Conservation (phyloP, 2,329 filamentous ascomycete genomes). For the Dothidotthia symphoricarpi region DNA sequence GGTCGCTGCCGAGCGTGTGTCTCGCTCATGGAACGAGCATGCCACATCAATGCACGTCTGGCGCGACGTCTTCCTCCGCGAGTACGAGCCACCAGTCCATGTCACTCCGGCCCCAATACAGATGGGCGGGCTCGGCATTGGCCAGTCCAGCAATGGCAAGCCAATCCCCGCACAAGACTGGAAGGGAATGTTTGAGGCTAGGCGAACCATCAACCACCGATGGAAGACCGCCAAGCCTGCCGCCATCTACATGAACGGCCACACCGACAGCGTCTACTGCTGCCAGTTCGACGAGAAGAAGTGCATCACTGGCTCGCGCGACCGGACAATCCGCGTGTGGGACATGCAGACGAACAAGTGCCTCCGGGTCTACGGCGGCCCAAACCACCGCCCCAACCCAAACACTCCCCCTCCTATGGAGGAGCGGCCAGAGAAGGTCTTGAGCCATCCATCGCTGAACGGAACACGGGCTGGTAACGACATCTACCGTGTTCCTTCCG, state of each 20-base stretch:
- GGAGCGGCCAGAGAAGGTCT: constrained; percentile 45
- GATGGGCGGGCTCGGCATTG: constrained; percentile 55
- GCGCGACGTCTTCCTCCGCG: constrained; percentile 60
- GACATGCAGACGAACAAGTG: constrained; percentile 88
- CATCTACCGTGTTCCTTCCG: constrained; percentile 48
- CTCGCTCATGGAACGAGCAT: constrained; percentile 55
- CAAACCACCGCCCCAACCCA: constrained; percentile 57
- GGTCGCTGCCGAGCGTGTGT: constrained; percentile 56
- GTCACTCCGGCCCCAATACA: constrained; percentile 48
- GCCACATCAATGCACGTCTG: constrained; percentile 60
- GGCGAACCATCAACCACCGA: constrained; percentile 69
- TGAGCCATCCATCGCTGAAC: constrained; percentile 48
- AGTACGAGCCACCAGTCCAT: constrained; percentile 50
- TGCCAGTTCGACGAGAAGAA: constrained; percentile 97
- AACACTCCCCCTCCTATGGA: constrained; percentile 49
- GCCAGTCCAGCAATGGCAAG: constrained; percentile 53
- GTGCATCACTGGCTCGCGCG: constrained; percentile 93
- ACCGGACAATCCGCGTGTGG: constrained; percentile 95
- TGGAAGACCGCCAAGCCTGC: constrained; percentile 79
- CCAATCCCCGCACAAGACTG: constrained; percentile 63
- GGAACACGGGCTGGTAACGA: constrained; percentile 47
- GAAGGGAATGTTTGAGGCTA: constrained; percentile 79
- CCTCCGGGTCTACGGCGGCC: constrained; percentile 77
- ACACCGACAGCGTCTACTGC: constrained; percentile 95
- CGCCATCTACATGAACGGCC: constrained; percentile 86